Percentiles rank a stretch among this genome's conserved stretches.
Evolutionary conservation across 2,329 filamentous ascomycete genomes (phyloP).

Genomic region (Trichoderma atrobrunneum): DNA sequence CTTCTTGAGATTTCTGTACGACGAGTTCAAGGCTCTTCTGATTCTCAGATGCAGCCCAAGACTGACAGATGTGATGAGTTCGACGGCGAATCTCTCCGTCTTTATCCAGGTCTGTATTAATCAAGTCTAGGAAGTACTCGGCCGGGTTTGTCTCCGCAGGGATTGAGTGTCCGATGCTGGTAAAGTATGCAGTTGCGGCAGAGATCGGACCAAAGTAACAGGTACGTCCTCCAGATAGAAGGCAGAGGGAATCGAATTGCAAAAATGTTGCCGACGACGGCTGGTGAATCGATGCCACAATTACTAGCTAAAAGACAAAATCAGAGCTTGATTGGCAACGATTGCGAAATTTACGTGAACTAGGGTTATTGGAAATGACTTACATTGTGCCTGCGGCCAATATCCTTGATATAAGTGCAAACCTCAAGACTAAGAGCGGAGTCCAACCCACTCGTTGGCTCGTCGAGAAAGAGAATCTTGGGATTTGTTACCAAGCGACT

Average conservation of each 20-base stretch:
- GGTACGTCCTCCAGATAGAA: constrained; percentile 68
- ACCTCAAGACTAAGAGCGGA: constrained; percentile 75
- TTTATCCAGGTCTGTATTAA: constrained; percentile 64
- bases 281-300: constrained; percentile 82
- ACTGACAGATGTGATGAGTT: constrained; percentile 27
- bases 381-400: constrained; percentile 41
- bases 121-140: constrained; percentile 73
- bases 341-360: constrained; percentile 30
- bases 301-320: constrained; percentile 53
- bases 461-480: constrained; percentile 77
- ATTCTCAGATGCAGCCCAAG: constrained; percentile 30
- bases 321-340: not conserved
- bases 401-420: constrained; percentile 64
- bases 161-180: constrained; percentile 56
- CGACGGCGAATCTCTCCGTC: constrained; percentile 40
- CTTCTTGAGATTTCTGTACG: constrained; percentile 25
- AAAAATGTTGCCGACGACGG: constrained; percentile 76
- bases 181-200: constrained; percentile 60
- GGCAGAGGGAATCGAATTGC: constrained; percentile 74
- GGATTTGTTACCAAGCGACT: constrained; percentile 78
- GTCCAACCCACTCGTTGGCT: constrained; percentile 81
- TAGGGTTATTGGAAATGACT: not conserved
- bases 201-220: constrained; percentile 69
- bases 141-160: constrained; percentile 74
- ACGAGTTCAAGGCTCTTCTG: constrained; percentile 20